Evolutionary conservation across 75 land plant species (phyloP).

Genomic region (Cunninghamia lanceolata): DNA sequence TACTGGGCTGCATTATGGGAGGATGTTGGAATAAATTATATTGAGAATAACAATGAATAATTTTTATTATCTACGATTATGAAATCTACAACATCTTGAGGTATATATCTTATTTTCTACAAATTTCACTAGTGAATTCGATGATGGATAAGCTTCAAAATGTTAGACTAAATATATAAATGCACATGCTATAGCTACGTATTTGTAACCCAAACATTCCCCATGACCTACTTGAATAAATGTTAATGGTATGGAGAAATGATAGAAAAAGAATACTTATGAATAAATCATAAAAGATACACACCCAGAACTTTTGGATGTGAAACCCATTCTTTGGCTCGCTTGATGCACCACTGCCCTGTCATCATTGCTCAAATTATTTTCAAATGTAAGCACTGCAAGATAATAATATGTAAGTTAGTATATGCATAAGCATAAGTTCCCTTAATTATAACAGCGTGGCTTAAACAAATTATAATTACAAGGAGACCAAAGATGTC

Average conservation of each 20-base stretch:
- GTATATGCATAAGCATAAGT: background rate
- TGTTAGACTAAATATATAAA: background rate
- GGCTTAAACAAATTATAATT: background rate
- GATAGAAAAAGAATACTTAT: background rate
- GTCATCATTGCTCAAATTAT: conserved; percentile 41
- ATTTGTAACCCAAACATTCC: background rate
- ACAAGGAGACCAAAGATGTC: background rate
- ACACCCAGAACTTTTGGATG: conserved; percentile 42
- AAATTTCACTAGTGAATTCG: background rate
- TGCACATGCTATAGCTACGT: background rate
- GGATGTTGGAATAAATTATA: background rate
- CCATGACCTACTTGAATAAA: background rate
- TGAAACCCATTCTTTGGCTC: conserved; percentile 42
- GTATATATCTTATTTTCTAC: background rate
- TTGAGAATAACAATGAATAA: background rate
- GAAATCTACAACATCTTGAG: background rate
- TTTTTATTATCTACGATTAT: background rate
- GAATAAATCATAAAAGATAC: conserved; percentile 1
- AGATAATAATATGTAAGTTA: background rate
- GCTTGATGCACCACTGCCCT: conserved; percentile 40
- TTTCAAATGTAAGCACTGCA: conserved; percentile 42
- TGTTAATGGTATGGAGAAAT: background rate
- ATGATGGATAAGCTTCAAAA: background rate
- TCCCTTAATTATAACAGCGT: background rate
- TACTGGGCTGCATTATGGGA: no score